Evolutionary conservation across 176 grass and related monocot species (phyloP).

Genomic region (Eremochloa ophiuroides): DNA sequence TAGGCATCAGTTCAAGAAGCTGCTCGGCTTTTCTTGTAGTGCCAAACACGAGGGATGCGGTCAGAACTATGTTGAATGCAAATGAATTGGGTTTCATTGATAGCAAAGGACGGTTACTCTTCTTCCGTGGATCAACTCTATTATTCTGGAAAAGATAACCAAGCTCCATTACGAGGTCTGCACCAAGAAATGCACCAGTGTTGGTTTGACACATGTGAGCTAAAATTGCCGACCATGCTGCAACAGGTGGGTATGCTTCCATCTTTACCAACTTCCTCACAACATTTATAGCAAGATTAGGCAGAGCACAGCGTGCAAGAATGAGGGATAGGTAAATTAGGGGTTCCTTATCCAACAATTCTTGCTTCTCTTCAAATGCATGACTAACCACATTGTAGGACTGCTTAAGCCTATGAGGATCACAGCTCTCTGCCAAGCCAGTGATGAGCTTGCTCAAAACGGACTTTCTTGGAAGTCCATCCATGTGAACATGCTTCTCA

Average conservation of each 20-base stretch:
- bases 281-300: slow-evolving; percentile 66
- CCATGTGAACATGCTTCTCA: slow-evolving; percentile 61
- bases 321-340: slow-evolving; percentile 75
- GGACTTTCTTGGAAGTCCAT: slow-evolving; percentile 61
- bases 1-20: slow-evolving; percentile 78
- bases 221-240: slow-evolving; percentile 61
- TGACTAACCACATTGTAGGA: slow-evolving; percentile 58
- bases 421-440: slow-evolving; percentile 55
- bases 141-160: slow-evolving; percentile 78
- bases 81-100: slow-evolving; percentile 75
- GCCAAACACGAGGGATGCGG: slow-evolving; percentile 64
- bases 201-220: slow-evolving; percentile 71
- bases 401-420: slow-evolving; percentile 55
- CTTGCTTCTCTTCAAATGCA: slow-evolving; percentile 38
- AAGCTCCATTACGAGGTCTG: slow-evolving; percentile 80
- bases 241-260: slow-evolving; percentile 65
- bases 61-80: slow-evolving; percentile 64
- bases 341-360: slow-evolving; percentile 63
- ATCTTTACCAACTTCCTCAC: slow-evolving; percentile 78
- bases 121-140: slow-evolving; percentile 68
- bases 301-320: slow-evolving; percentile 46
- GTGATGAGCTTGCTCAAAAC: slow-evolving; percentile 72
- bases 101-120: slow-evolving; percentile 58
- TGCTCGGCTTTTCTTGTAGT: slow-evolving; percentile 75
- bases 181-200: slow-evolving; percentile 58